Conservation (phyloP, 768 basidiomycete genomes). For the Tricholoma flavovirens region DNA sequence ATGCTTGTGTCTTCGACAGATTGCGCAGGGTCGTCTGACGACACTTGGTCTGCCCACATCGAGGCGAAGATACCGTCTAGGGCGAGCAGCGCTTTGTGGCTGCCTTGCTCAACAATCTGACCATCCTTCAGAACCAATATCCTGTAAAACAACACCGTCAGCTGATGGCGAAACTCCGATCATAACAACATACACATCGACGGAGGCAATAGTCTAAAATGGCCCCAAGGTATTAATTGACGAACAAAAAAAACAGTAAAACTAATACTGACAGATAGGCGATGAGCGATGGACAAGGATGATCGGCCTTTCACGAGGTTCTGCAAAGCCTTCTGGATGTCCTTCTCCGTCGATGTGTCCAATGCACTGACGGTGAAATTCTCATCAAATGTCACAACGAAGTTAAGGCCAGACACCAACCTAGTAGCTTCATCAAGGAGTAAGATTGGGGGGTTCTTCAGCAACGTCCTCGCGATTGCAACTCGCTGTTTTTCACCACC, state of each 20-base stretch:
- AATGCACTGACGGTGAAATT: constrained; percentile 51
- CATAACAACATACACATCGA: constrained; percentile 47
- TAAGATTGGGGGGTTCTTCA: constrained; percentile 81
- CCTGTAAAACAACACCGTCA: constrained; percentile 30
- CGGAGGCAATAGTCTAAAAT: constrained; percentile 47
- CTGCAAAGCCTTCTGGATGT: constrained; percentile 84
- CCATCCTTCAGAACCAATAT: constrained; percentile 92
- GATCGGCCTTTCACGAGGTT: constrained; percentile 70
- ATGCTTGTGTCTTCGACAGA: constrained; percentile 19
- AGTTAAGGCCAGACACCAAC: constrained; percentile 23
- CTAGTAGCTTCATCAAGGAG: constrained; percentile 77
- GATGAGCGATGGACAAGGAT: constrained; percentile 75
- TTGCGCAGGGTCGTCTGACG: constrained; percentile 51
- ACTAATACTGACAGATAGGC: constrained; percentile 53
- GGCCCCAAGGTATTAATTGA: constrained; percentile 15
- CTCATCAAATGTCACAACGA: background rate
- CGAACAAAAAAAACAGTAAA: constrained; percentile 2
- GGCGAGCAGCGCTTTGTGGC: constrained; percentile 71
- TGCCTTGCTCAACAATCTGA: constrained; percentile 77
- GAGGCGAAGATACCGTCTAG: constrained; percentile 68
- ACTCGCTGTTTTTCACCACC: constrained; percentile 91
- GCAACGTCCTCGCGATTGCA: constrained; percentile 78
- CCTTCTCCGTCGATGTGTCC: constrained; percentile 87
- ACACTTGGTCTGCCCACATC: constrained; percentile 87
- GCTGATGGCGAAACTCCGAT: constrained; percentile 1